phyloP scores from a whole-genome alignment of 805 yeast genomes.

The Sugiyamaella qingdaonensis region DNA sequence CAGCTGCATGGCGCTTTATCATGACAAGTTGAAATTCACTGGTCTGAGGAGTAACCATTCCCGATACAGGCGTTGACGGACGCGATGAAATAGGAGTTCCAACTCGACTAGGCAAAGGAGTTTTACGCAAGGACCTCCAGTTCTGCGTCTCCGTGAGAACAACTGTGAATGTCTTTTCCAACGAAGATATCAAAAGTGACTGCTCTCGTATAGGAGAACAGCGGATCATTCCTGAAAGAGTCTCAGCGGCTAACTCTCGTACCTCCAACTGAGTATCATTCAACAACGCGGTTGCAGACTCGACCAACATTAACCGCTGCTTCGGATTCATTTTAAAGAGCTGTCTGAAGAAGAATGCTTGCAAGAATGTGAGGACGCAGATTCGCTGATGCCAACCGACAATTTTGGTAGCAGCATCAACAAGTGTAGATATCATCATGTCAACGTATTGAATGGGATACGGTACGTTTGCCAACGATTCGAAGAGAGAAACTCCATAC shows the following conservation, averaged over 20 bases:
- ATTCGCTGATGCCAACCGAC: slow-evolving; percentile 53
- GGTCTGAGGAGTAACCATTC: slow-evolving; percentile 4
- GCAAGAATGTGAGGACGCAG: slow-evolving; percentile 64
- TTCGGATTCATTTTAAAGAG: slow-evolving; percentile 47
- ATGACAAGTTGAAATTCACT: slow-evolving; percentile 33
- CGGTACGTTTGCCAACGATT: slow-evolving; percentile 45
- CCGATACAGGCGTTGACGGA: slow-evolving; percentile 6
- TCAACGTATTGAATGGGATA: slow-evolving; percentile 41
- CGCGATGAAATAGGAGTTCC: slow-evolving; percentile 8
- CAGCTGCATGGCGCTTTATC: slow-evolving; percentile 70
- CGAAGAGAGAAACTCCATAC: slow-evolving; percentile 45
- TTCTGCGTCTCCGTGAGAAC: slow-evolving; percentile 35
- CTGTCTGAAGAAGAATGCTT: slow-evolving; percentile 67
- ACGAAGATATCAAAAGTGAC: slow-evolving; percentile 36
- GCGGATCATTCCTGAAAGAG: slow-evolving; percentile 79
- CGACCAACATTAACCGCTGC: slow-evolving; percentile 49
- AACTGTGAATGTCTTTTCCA: slow-evolving; percentile 32
- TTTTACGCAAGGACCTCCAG: slow-evolving; percentile 23
- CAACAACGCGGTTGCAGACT: slow-evolving; percentile 49
- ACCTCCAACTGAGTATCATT: slow-evolving; percentile 68
- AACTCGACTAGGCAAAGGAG: slow-evolving; percentile 11
- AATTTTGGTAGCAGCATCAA: slow-evolving; percentile 41
- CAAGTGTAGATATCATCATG: slow-evolving; percentile 42
- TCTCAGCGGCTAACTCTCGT: slow-evolving; percentile 64
- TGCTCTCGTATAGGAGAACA: slow-evolving; percentile 45